Evolutionary conservation across 768 basidiomycete genomes (phyloP), one percentile per base, ranked within the genome.

Genomic region (Phlebiopsis gigantea): DNA sequence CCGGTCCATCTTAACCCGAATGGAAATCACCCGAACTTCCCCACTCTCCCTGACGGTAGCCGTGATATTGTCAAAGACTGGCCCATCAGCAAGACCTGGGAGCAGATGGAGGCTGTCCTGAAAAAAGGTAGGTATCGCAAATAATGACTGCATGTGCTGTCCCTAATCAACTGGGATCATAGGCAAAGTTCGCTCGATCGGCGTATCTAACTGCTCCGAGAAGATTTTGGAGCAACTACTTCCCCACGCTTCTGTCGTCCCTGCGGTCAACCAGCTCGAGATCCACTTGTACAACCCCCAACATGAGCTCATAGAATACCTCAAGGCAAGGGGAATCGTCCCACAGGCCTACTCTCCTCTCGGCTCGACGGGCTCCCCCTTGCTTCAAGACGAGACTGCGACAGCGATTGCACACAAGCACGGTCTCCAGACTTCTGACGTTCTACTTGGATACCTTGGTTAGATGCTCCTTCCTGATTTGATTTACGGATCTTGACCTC

Each of bases 281-380:
- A 71, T 87, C 17, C 88, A 90, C 65, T 70, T 86, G 22, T 89
- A 84, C 71, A 85, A 88, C 69, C 87, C 87, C 0, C 84, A 91
- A 65, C 87, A 83, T 70, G 77, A 82, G 49, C 79, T 91, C 48
- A 54, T 84, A 42, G 72, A 73, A 10, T 92, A 80, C 71, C 74
- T 88, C 60, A 77, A 78, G 66, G 74, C 77, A 17, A 83, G 90
- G 66, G 76, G 74, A 19, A 92, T 93, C 63, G 72, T 84, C 49
- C 77, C 87, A 0, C 78, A 90, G 68, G 90, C 91, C 0, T 93
- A 89, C 69, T 92, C 88, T 7, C 90, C 92, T 8, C 81, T 93
- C 14, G 90, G 85, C 31, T 87, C 84, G 8, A 77, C 82, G 10
- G 77, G 79, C 62, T 81, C 86, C 1, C 87, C 87, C 7, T 72